Conservation (phyloP, 1,284 basidiomycete genomes). For the Fomitopsis palustris region DNA sequence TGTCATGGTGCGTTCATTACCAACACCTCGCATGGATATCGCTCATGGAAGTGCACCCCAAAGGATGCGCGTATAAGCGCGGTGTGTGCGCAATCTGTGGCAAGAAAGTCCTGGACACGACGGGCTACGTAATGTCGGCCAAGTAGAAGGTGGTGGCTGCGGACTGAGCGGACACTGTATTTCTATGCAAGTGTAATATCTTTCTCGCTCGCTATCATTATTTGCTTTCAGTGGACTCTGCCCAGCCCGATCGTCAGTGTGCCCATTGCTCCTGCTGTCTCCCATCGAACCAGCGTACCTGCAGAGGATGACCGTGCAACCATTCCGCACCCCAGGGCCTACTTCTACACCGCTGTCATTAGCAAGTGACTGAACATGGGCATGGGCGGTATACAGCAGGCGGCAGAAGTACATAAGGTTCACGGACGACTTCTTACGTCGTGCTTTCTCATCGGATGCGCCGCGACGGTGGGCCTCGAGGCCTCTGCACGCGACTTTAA, state of each 20-base stretch:
- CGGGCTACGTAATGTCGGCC: constrained; percentile 77
- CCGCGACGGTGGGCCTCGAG: neutral
- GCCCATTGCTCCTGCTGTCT: too few species aligned
- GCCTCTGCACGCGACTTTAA: neutral
- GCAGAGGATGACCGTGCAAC: too few species aligned
- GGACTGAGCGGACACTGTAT: neutral
- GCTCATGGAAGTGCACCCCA: constrained; percentile 8
- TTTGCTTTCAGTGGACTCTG: neutral
- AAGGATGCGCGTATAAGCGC: constrained; percentile 85
- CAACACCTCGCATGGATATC: neutral
- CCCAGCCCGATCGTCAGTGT: too few species aligned
- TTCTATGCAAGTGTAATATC: constrained; percentile 1
- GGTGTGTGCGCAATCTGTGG: constrained; percentile 82
- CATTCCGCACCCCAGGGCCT: too few species aligned
- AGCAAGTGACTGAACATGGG: too few species aligned
- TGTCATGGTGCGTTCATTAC: constrained; percentile 62
- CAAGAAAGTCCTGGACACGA: constrained; percentile 77
- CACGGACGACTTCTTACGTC: too few species aligned
- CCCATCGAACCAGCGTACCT: too few species aligned
- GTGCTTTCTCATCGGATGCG: too few species aligned
- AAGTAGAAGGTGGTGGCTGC: constrained; percentile 41
- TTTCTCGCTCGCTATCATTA: neutral
- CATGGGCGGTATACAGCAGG: too few species aligned
- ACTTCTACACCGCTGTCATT: too few species aligned
- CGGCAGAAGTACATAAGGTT: too few species aligned